phyloP scores from a whole-genome alignment of 2,329 filamentous ascomycete species.

The Scortechinia acanthostroma region DNA sequence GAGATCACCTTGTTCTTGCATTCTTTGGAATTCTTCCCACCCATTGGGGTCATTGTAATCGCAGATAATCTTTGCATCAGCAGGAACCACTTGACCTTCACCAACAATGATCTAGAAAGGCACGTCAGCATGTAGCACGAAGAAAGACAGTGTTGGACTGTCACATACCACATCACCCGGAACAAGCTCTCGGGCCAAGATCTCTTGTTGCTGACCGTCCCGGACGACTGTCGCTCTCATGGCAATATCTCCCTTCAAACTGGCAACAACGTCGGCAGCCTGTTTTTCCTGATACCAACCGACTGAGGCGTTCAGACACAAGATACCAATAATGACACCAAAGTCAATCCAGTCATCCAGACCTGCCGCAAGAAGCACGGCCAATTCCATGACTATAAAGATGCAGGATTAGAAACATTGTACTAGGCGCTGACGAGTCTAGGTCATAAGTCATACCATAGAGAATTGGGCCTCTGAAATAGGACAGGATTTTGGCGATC shows the following conservation, averaged over 20 bases:
- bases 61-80: slow-evolving; percentile 66
- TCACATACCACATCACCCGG: slow-evolving; percentile 66
- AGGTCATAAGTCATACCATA: slow-evolving; percentile 44
- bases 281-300: slow-evolving; percentile 80
- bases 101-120: slow-evolving; percentile 53
- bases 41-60: slow-evolving; percentile 62
- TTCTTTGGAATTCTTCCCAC: slow-evolving; percentile 18
- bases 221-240: slow-evolving; percentile 66
- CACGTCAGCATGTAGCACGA: background rate
- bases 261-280: slow-evolving; percentile 70
- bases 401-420: background rate
- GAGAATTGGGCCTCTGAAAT: slow-evolving; percentile 68
- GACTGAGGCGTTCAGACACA: slow-evolving; percentile 68
- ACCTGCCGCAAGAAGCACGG: slow-evolving; percentile 67
- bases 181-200: slow-evolving; percentile 69
- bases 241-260: slow-evolving; percentile 71
- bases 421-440: too few relatives aligned
- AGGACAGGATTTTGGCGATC: slow-evolving; percentile 63
- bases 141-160: background rate
- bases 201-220: slow-evolving; percentile 59
- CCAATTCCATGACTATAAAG: slow-evolving; percentile 65
- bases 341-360: slow-evolving; percentile 72
- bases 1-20: slow-evolving; percentile 18
- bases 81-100: slow-evolving; percentile 66
- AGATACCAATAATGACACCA: slow-evolving; percentile 71